A percentile compares a stretch with the other conserved stretches of the same genome.
These are phyloP conservation scores for Aspergillus campestris DNA, from an alignment of 495 filamentous ascomycete genomes.

Conservation along the genomic window DNA sequence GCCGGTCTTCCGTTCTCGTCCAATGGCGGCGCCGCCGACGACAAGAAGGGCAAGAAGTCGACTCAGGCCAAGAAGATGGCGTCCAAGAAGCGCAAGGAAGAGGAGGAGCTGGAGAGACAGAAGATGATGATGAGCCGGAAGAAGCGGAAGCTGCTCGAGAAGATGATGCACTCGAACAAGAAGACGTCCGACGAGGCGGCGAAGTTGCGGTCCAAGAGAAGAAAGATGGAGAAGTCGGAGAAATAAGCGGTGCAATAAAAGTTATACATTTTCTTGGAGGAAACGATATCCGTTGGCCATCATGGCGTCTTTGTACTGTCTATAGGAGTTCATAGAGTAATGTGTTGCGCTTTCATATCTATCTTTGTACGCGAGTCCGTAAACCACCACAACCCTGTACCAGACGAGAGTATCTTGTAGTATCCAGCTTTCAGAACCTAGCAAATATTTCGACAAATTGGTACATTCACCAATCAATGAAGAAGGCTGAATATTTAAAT, in stretches of 20 bases:
- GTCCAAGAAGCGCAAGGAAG: conserved; percentile 61
- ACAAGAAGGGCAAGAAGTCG: conserved; percentile 47
- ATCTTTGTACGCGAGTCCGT: too few relatives aligned
- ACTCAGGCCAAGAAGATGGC: conserved; percentile 59
- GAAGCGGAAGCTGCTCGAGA: conserved; percentile 83
- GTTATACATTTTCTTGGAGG: conserved; percentile 10
- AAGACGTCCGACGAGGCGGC: conserved; percentile 71
- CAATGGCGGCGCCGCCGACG: conserved; percentile 21
- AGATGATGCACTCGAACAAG: conserved; percentile 85
- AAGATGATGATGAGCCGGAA: conserved; percentile 92
- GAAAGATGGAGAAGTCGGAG: conserved; percentile 70
- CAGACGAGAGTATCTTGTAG: too few relatives aligned
- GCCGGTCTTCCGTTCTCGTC: conserved; percentile 45
- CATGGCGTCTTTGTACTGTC: conserved; percentile 10
- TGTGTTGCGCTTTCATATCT: too few relatives aligned
- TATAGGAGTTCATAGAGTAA: background rate
- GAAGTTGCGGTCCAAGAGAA: conserved; percentile 71
- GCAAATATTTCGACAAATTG: background rate
- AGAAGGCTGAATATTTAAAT: too few relatives aligned
- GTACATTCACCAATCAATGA: background rate
- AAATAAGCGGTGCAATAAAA: conserved; percentile 21
- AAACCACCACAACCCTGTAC: too few relatives aligned
- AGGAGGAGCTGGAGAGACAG: conserved; percentile 74
- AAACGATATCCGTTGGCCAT: conserved; percentile 19
- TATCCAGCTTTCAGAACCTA: too few relatives aligned